Evolutionary conservation across 805 yeast species (phyloP).

Genomic region (Myxozyma nipponensis): DNA sequence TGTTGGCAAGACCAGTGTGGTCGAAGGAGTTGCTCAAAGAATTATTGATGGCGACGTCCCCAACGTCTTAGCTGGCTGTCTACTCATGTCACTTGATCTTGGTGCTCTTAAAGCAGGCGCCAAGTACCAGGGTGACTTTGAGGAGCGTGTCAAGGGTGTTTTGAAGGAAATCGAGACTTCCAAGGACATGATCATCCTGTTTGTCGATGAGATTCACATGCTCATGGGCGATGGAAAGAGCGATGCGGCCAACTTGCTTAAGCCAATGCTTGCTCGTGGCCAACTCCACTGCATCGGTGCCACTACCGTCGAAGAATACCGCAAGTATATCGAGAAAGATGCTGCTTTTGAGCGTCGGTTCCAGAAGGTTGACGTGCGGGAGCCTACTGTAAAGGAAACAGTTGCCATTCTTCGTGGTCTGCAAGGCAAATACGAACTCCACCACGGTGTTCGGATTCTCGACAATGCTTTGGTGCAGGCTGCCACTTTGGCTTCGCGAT

Average conservation of each 20-base stretch:
- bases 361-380: conserved; percentile 94
- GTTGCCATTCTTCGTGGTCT: conserved; percentile 94
- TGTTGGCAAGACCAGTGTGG: conserved; percentile 97
- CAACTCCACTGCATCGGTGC: conserved; percentile 97
- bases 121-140: conserved; percentile 97
- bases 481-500: conserved; percentile 90
- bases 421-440: conserved; percentile 92
- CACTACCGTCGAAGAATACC: conserved; percentile 90
- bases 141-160: conserved; percentile 96
- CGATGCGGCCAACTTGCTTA: conserved; percentile 93
- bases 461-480: conserved; percentile 94
- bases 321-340: conserved; percentile 88
- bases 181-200: conserved; percentile 77
- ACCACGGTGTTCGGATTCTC: conserved; percentile 93
- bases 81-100: conserved; percentile 81
- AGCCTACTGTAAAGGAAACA: conserved; percentile 87
- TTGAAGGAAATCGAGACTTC: conserved; percentile 80
- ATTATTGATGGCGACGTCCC: conserved; percentile 96
- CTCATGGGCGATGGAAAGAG: conserved; percentile 98
- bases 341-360: conserved; percentile 99
- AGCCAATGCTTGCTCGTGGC: conserved; percentile 97
- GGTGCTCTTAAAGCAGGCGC: conserved; percentile 99
- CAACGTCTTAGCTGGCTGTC: conserved; percentile 71
- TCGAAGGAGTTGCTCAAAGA: conserved; percentile 98
- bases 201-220: conserved; percentile 98